Base-by-base conservation (phyloP, 306 rosid species). In the Canavalia ensiformis region DNA sequence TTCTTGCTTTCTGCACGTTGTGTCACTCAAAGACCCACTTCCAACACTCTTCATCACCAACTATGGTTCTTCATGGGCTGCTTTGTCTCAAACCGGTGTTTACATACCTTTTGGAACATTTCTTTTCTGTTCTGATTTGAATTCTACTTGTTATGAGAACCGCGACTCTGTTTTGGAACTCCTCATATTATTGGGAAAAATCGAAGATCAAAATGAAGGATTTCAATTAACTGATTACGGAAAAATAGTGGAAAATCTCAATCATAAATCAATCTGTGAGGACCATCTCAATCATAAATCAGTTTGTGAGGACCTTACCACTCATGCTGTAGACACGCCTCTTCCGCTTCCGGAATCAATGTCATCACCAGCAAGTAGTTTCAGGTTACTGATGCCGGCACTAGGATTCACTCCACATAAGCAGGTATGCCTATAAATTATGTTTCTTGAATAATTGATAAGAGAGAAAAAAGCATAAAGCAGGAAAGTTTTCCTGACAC, bases 31-130 rank as follows among this genome's bases (percentile, higher is more conserved):
- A 4, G 94, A 92, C 63, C 88, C 91, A 11, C 50, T 85, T 18
- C 91, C 89, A 5, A 81, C 76, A 60, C 25, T 10, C 57, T 81
- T 83, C 49, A 51, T 63, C 8, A 30, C 84, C 12, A 1, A 31
- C 1, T 4, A 37, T 37, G 0, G 41, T 1, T 37, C 41, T 37
- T 37, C 41, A 2, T 2, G 30, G 1, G 6, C 47, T 7, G 52
- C 52, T 7, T 2, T 8, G 8, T 45, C 12, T 39, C 34, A 4
- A 68, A 29, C 64, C 34, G 28, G 0, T 11, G n/a, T 0, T 0
- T 87, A 88, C 69, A 54, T 58, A 57, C 92, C 95, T 33, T 92
- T 92, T 13, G 97, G 97, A 28, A 91, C 89, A 75, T 84, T 88
- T 59, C 80, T 92, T 0, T 6, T 89, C 29, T 84, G 88, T 69